Evolutionary conservation across 1,284 basidiomycete species (phyloP).

Genomic region (Moniliophthora roreri): DNA sequence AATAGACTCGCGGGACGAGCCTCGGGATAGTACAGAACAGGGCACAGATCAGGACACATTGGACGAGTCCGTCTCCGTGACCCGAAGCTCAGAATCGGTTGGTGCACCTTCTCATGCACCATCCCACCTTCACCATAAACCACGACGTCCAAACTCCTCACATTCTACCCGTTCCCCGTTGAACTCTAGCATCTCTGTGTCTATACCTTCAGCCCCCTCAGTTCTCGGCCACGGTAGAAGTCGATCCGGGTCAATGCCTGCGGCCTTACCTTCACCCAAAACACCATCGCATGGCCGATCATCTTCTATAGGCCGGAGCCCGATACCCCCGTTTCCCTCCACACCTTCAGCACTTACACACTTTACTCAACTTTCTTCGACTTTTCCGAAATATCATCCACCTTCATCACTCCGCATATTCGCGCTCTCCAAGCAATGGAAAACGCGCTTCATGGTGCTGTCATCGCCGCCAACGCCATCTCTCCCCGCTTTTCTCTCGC

Average conservation of each 20-base stretch:
- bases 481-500: background rate
- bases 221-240: constrained; percentile 11
- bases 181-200: constrained; percentile 15
- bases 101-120: background rate
- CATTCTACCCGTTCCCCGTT: constrained; percentile 7
- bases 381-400: constrained; percentile 64
- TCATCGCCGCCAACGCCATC: constrained; percentile 42
- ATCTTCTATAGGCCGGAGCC: background rate
- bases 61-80: constrained; percentile 3
- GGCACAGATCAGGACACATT: constrained; percentile 3
- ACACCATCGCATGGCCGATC: background rate
- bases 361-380: constrained; percentile 51
- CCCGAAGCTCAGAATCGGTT: constrained; percentile 1
- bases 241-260: constrained; percentile 36
- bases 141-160: constrained; percentile 3
- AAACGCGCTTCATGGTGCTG: constrained; percentile 60
- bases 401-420: constrained; percentile 67
- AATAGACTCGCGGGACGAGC: constrained; percentile 7
- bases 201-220: constrained; percentile 22
- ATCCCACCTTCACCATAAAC: constrained; percentile 6
- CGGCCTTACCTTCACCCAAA: constrained; percentile 4
- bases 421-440: constrained; percentile 73
- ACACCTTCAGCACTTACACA: constrained; percentile 46
- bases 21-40: background rate
- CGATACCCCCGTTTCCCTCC: constrained; percentile 61